Base-by-base conservation (phyloP, 108 stramenopile species). In the Cyclotella atomus region DNA sequence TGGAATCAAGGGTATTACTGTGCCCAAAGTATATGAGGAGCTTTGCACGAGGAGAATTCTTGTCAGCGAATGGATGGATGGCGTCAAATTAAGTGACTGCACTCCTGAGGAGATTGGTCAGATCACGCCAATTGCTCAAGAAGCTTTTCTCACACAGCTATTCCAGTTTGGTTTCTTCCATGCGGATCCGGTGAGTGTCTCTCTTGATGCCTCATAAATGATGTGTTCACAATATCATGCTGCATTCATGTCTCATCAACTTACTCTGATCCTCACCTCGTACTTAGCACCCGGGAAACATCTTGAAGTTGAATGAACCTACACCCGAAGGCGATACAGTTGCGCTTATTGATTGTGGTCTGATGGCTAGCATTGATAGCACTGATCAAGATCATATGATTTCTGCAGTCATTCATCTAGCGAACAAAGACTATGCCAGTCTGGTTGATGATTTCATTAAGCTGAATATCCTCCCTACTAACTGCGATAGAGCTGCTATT, bases 1-100 rank as follows among this genome's bases (percentile, higher is more conserved):
- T 20, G 83, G 84, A 15, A 79, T 91, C 19, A 62, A 90, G 63
- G 90, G 88, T 28, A 85, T 96, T 3, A 88, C 77, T 10, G 93
- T 96, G 0, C 96, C 96, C 27, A 77, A 75, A 35, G 89, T 93
- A 2, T 91, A 88, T 59, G 64, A 89, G 16, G 85, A 92, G 0
- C 49, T 92, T 36, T 93, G 92, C 66, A 93, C 94, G 1, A 63
- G 93, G 36, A 82, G 92, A 9, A 72, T 96, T 20, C 54, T 94
- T 20, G 91, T 92, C 10, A 88, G 88, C 60, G 91, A 96, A 82
- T 96, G 93, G 93, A 88, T 96, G 67, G 90, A 96, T 38, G 96
- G 96, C 30, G 71, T 70, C 32, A 93, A 96, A 67, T 73, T 96
- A 23, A 86, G 87, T 27, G 70, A 85, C 24, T 90, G 84, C 50